A percentile compares a stretch with the other conserved stretches of the same genome.
These are phyloP conservation scores for Wilhelminamyces savonicus DNA, from an alignment of 805 yeast species.

Conservation along the genomic window DNA sequence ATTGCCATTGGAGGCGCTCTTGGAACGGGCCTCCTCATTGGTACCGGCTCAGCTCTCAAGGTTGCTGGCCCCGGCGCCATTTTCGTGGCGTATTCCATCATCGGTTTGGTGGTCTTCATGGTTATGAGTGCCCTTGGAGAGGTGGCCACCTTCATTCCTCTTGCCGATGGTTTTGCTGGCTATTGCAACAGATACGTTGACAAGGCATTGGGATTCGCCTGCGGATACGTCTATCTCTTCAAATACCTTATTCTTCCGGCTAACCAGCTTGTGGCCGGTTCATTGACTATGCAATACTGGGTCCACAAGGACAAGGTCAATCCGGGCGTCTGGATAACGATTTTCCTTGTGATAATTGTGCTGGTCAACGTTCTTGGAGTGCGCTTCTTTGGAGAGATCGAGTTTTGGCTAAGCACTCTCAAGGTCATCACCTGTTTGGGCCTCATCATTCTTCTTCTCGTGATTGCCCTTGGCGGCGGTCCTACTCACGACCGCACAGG, in stretches of 20 bases:
- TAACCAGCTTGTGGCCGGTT: slow-evolving; percentile 59
- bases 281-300: slow-evolving; percentile 52
- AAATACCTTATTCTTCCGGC: slow-evolving; percentile 53
- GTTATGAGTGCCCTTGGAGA: slow-evolving; percentile 68
- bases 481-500: slow-evolving; percentile 71
- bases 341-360: slow-evolving; percentile 37
- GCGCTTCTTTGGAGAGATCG: slow-evolving; percentile 27
- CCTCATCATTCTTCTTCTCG: slow-evolving; percentile 55
- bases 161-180: slow-evolving; percentile 61
- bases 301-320: slow-evolving; percentile 38
- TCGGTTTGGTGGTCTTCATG: slow-evolving; percentile 66
- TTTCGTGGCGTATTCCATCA: slow-evolving; percentile 58
- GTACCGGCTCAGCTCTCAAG: slow-evolving; percentile 66
- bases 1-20: slow-evolving; percentile 80
- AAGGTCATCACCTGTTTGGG: slow-evolving; percentile 64
- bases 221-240: slow-evolving; percentile 59
- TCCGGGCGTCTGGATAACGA: slow-evolving; percentile 54
- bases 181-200: slow-evolving; percentile 61
- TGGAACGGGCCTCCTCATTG: slow-evolving; percentile 75
- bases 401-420: slow-evolving; percentile 55
- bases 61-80: slow-evolving; percentile 66
- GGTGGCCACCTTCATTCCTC: slow-evolving; percentile 60
- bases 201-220: slow-evolving; percentile 61
- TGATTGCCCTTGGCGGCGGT: slow-evolving; percentile 73
- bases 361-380: slow-evolving; percentile 44